These are phyloP conservation scores for Logfia minima DNA, from an alignment of 129 eudicot species.

Conservation along the genomic window DNA sequence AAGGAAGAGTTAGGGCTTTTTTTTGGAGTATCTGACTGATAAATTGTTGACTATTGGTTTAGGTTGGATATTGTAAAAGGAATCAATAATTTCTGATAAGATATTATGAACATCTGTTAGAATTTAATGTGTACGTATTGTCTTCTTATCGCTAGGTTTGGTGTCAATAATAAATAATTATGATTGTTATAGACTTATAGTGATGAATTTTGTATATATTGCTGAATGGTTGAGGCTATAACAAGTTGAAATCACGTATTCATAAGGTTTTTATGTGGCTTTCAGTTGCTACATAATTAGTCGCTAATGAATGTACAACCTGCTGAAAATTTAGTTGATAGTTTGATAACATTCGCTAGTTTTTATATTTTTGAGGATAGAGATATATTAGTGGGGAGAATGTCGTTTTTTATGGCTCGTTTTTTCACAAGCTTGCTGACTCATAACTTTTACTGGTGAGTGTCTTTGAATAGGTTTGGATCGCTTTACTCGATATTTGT, in stretches of 20 bases:
- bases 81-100: background rate
- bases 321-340: background rate
- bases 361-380: no score
- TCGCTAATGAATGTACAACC: background rate
- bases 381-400: background rate
- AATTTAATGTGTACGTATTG: background rate
- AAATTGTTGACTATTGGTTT: background rate
- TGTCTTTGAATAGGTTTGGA: no score
- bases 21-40: constrained; percentile 9
- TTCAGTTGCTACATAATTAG: background rate
- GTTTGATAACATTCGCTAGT: background rate
- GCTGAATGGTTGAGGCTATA: background rate
- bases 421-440: background rate
- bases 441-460: background rate
- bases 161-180: background rate
- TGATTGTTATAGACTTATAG: background rate
- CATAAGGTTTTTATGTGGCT: background rate
- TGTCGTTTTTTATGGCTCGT: background rate
- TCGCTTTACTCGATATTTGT: no score
- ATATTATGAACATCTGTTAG: background rate
- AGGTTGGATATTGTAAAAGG: background rate
- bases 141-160: background rate
- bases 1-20: constrained; percentile 8
- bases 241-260: background rate
- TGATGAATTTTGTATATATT: background rate